Evolutionary conservation across 768 basidiomycete genomes (phyloP).

Genomic region (Russula griseocarnosa): DNA sequence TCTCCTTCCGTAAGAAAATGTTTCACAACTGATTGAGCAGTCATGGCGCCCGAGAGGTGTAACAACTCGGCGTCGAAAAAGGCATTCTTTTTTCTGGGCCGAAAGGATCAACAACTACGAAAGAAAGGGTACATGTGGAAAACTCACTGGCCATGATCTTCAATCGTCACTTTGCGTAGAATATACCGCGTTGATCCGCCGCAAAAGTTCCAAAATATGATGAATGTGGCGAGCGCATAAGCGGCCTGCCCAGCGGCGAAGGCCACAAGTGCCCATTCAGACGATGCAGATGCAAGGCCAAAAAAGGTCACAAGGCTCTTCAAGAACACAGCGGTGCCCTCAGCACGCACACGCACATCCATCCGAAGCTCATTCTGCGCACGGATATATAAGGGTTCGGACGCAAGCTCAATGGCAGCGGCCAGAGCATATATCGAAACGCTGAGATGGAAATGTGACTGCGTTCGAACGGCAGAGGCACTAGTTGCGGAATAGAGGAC

Average conservation of each 20-base stretch:
- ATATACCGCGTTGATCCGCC: constrained; percentile 26
- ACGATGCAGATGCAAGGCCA: constrained; percentile 45
- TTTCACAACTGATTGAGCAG: constrained; percentile 84
- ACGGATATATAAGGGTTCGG: constrained; percentile 58
- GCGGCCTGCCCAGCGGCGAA: constrained; percentile 83
- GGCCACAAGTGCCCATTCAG: constrained; percentile 62
- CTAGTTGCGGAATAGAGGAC: constrained; percentile 53
- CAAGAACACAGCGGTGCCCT: constrained; percentile 73
- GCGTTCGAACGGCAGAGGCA: constrained; percentile 50
- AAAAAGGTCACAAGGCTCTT: constrained; percentile 73
- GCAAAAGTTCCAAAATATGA: constrained; percentile 46
- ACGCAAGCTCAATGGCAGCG: constrained; percentile 70
- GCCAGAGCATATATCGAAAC: constrained; percentile 69
- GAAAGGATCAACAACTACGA: background rate
- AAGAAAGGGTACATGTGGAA: background rate
- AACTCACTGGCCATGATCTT: constrained; percentile 34
- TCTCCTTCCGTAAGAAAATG: constrained; percentile 96
- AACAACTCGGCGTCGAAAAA: constrained; percentile 50
- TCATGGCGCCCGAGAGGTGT: constrained; percentile 75
- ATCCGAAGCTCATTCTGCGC: constrained; percentile 66
- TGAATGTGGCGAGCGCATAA: constrained; percentile 59
- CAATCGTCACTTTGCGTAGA: constrained; percentile 27
- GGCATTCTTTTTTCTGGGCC: constrained; percentile 28
- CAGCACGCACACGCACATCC: constrained; percentile 71
- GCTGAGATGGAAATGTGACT: constrained; percentile 61